Evolutionary conservation across 2,329 filamentous ascomycete genomes (phyloP), one percentile per base, ranked within the genome.

Genomic region (Capronia epimyces): DNA sequence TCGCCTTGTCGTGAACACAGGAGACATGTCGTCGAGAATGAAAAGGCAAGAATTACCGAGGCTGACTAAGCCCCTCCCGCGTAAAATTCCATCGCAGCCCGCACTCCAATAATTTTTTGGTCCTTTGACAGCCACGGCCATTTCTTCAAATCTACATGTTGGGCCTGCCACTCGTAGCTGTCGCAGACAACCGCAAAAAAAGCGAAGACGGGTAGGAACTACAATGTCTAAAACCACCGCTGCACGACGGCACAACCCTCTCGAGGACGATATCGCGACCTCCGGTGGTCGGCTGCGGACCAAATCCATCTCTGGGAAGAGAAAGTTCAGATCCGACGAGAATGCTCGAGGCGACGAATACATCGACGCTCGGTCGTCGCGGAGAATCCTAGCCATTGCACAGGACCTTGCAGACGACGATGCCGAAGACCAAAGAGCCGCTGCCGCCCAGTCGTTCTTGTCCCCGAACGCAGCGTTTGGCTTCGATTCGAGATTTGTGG

Each of bases 331-430:
- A 43, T 64, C 69, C 31, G 79, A 80, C 52, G 78, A 82, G 27
- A 76, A 79, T 25, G 75, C 77, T 8, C 78, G 81, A 51, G 51
- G 53, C 21, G 81, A 86, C 55, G 75, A 78, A 58, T 97, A 86
- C 64, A 82, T 98, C 55, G 90, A 96, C 68, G 83, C 89, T 52
- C 90, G 88, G 67, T 83, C 90, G 15, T 95, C 91, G 50, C 80
- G 84, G 61, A 89, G 88, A 63, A 98, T 98, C 66, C 67, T 98
- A 54, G 82, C 86, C 60, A 88, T 97, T 62, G 91, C 91, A 49
- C 86, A 90, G 63, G 88, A 95, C 65, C 75, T 98, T 12, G 84
- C 82, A 12, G 88, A 93, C 36, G 91, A 97, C 67, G 88, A 91
- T 49, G 78, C 78, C 50, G 74, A 75, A 27, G 76, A 81, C 59